Base-by-base conservation (phyloP, 2,329 filamentous ascomycete species). In the Juglanconis sp. region DNA sequence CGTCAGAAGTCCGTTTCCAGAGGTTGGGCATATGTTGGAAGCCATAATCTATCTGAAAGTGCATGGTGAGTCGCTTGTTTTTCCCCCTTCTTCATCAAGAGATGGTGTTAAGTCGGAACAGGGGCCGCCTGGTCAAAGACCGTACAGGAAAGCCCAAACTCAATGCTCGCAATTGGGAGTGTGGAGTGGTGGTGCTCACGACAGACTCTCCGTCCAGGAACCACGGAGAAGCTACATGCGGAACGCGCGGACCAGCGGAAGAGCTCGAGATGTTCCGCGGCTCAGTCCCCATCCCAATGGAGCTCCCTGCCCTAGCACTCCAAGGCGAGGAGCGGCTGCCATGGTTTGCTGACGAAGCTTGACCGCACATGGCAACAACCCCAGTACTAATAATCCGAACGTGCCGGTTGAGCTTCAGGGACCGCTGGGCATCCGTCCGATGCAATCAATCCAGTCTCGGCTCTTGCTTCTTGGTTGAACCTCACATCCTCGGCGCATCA, bases 151-250 rank as follows among this genome's bases (percentile, higher is more conserved):
- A 83, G 63, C 84, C 86, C 11, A 96, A 92, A 72, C 80, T 98
- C 64, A 92, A 84, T 64, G 92, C 90, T 73, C 87, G 90, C 57
- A 99, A 98, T 72, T 98, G 94, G 93, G 95, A 98, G 75, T 96
- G 92, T 70, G 95, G 95, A 40, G 90, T 99, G 1, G 68, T 98
- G 31, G 72, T 97, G 46, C 86, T 87, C 9, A 65, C 47, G 59
- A 69, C 56, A 64, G 63, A 38, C 51, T 50, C 61, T 61, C 52
- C 64, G 46, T 24, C 56, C 57, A 64, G 56, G 63, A 13, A 51
- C 5, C 10, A 46, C 17, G 15, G 17, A 24, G 17, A 24, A 24
- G 17, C 38, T 34, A 36, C 42, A 15, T 24, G 53, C 38, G 55
- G 55, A 50, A 38, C 56, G 24, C 24, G 6, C 17, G 53, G 54